Base-by-base conservation (phyloP, 177 flowering plant species). In the Vitis hybrid region DNA sequence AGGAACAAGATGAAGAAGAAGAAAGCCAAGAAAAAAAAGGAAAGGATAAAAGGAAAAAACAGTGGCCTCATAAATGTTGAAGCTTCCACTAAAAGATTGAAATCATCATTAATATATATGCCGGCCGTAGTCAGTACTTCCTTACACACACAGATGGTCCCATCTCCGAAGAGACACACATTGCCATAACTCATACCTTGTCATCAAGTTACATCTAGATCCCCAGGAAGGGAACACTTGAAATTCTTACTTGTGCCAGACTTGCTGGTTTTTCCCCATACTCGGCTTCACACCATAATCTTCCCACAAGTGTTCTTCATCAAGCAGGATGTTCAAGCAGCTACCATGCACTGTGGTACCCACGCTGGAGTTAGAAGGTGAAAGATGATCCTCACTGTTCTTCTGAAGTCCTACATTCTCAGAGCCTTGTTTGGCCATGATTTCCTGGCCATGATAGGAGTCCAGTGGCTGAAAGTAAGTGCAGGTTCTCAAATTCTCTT, bases 281-380 rank as follows among this genome's bases (percentile, higher is more conserved):
- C 68, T 77, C 59, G 82, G 74, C 73, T 77, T 83, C 65, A 83
- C 61, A 31, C 80, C 82, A 77, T 79, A 80, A 71, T 72, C 80
- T 65, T 83, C 82, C 89, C 88, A 86, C 73, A 84, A 79, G 61
- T 66, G 74, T 14, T 82, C 83, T 19, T 83, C 89, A 19, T 67
- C 79, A 80, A 81, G 75, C 59, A 79, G 75, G 72, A 81, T 80
- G 38, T 81, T 75, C 66, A 87, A 79, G 78, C 82, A 73, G 66
- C 71, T 68, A 54, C 82, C 85, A 11, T 72, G 73, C 65, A 73
- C 72, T 31, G 12, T 11, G 19, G 66, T 56, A 2, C 55, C 76
- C 20, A 17, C 68, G 74, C 67, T 77, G 18, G 81, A 68, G 62
- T 67, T 78, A 5, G 82, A 73, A 58, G 81, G 70, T 19, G 78